These are phyloP conservation scores for Parathielavia hyrcaniae DNA, from an alignment of 495 filamentous ascomycete species.

Conservation along the genomic window DNA sequence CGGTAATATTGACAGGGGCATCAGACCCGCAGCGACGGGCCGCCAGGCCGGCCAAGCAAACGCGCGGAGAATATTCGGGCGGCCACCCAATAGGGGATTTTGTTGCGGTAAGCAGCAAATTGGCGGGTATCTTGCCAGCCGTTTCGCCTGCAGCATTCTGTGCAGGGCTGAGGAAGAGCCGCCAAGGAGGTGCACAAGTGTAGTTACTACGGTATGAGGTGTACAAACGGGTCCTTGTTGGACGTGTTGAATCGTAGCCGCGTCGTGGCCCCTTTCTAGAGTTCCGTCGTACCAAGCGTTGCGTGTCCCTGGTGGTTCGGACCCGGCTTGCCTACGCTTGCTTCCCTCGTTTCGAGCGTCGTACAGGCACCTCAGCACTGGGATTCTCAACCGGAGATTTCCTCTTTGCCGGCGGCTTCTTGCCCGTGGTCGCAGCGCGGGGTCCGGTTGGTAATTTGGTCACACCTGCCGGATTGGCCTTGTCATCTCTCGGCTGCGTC, in stretches of 20 bases:
- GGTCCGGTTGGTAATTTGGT: conserved; percentile 13
- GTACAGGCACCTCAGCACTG: conserved; percentile 18
- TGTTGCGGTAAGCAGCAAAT: conserved; percentile 8
- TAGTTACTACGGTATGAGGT: too few relatives aligned
- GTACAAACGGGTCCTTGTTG: too few relatives aligned
- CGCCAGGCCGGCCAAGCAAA: conserved; percentile 20
- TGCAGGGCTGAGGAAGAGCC: conserved; percentile 27
- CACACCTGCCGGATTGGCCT: background rate
- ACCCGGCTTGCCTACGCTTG: conserved; percentile 15
- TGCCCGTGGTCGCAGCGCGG: background rate
- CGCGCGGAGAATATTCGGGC: conserved; percentile 23
- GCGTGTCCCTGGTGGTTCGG: conserved; percentile 10
- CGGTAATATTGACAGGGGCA: conserved; percentile 13
- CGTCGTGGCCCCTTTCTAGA: conserved; percentile 17
- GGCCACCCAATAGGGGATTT: conserved; percentile 31
- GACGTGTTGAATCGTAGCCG: too few relatives aligned
- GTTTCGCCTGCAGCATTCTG: conserved; percentile 14
- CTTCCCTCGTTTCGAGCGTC: conserved; percentile 33
- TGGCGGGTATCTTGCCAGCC: conserved; percentile 20
- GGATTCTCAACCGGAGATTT: conserved; percentile 23
- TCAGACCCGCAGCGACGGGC: conserved; percentile 23
- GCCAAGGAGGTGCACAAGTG: conserved; percentile 7
- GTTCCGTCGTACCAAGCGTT: conserved; percentile 15
- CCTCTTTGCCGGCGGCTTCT: conserved; percentile 31
- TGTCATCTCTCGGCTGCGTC: conserved; percentile 27